Conservation (phyloP, 1,284 basidiomycete species). For the Cystobasidium pallidum region DNA sequence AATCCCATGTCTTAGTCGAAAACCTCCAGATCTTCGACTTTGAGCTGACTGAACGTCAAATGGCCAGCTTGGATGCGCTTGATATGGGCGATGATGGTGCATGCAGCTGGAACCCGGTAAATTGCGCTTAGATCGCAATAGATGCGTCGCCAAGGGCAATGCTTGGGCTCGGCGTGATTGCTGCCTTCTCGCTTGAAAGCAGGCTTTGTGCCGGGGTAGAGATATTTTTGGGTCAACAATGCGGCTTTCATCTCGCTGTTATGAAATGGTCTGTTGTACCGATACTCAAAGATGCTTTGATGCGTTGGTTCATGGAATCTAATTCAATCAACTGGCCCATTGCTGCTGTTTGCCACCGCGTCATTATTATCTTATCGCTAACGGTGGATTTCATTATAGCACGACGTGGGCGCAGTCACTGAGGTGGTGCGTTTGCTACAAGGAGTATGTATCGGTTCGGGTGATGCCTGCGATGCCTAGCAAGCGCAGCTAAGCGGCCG, state of each 20-base stretch:
- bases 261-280: no score
- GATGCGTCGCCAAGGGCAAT: neutral
- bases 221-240: neutral
- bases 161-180: neutral
- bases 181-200: neutral
- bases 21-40: slow-evolving; percentile 75
- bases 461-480: no score
- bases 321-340: neutral
- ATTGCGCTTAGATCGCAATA: slow-evolving; percentile 54
- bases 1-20: slow-evolving; percentile 54
- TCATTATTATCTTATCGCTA: neutral
- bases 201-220: neutral
- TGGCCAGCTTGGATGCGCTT: slow-evolving; percentile 65
- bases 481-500: no score
- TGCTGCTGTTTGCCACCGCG: neutral
- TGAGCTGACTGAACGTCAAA: slow-evolving; percentile 66
- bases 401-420: no score
- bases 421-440: no score
- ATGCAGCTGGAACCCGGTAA: slow-evolving; percentile 73
- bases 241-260: neutral
- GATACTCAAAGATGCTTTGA: no score
- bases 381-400: no score
- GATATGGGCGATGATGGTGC: slow-evolving; percentile 68
- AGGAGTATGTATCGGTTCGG: no score
- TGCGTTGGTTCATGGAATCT: no score